Evolutionary conservation across 75 land plant species (phyloP).

Genomic region (Chamaecyparis obtusa): DNA sequence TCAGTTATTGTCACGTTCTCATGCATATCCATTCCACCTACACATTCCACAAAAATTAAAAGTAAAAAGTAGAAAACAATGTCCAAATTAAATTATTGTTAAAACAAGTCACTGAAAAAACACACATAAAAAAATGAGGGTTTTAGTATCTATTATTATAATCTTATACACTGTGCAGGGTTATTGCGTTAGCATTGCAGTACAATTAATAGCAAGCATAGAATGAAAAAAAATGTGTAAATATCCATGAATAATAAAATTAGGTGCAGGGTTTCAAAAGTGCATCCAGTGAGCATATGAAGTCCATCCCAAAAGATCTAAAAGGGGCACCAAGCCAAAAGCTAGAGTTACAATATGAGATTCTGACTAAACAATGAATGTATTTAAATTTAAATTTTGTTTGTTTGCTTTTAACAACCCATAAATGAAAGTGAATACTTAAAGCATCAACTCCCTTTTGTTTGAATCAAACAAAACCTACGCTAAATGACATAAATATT

Average conservation of each 20-base stretch:
- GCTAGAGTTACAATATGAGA: background rate
- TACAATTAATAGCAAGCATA: no score
- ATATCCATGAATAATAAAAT: background rate
- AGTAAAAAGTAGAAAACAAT: background rate
- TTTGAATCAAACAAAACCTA: background rate
- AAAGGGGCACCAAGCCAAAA: background rate
- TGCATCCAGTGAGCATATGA: background rate
- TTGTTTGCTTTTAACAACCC: background rate
- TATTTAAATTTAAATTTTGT: no score
- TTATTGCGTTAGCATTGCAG: background rate
- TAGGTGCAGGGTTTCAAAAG: background rate
- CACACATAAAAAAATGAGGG: background rate
- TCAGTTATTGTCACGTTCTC: background rate
- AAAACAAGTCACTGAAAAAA: no score
- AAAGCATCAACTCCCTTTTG: background rate
- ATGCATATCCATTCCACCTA: conserved; percentile 11
- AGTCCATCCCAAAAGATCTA: no score
- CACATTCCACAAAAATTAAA: background rate
- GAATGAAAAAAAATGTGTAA: background rate
- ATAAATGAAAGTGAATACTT: background rate
- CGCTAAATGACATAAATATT: background rate
- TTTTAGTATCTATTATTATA: no score
- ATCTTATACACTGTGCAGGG: background rate
- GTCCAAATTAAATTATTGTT: background rate
- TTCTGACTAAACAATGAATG: background rate